phyloP scores from a whole-genome alignment of 2,329 filamentous ascomycete species.

The Fusarium hainanense region DNA sequence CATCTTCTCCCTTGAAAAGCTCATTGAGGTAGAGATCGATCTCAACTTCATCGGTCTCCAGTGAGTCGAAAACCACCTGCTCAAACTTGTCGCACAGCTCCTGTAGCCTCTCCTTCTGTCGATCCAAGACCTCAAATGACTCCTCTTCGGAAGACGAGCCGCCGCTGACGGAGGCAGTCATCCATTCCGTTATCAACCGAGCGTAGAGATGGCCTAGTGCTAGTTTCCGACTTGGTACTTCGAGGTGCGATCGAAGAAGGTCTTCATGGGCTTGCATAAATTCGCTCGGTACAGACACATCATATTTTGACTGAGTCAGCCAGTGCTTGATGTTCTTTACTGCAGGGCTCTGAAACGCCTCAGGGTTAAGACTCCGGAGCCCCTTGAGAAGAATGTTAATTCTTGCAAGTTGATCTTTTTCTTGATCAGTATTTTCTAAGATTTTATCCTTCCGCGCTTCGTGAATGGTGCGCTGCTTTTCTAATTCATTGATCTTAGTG shows the following conservation, averaged over 20 bases:
- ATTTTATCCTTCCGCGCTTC: not conserved
- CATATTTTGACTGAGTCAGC: slow-evolving; percentile 1
- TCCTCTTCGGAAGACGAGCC: not conserved
- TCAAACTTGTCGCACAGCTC: slow-evolving; percentile 2
- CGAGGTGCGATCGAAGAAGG: not conserved
- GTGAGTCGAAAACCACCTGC: not conserved
- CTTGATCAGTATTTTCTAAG: rapidly evolving
- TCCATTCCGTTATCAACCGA: slow-evolving; percentile 3
- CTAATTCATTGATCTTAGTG: not conserved
- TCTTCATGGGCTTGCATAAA: not conserved
- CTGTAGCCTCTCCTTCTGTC: not conserved
- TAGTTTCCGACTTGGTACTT: slow-evolving; percentile 2
- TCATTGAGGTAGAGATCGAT: slow-evolving; percentile 5
- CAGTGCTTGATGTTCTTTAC: slow-evolving; percentile 9
- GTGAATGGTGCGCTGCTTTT: not conserved
- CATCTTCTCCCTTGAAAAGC: not conserved
- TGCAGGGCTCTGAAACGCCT: not conserved
- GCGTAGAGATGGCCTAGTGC: not conserved
- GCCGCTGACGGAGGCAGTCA: not conserved
- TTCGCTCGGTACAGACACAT: not conserved
- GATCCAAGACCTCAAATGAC: not conserved
- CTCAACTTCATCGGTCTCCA: not conserved
- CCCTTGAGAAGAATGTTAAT: not conserved
- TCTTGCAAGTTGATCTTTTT: not conserved
- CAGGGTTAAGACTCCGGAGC: not conserved